These are phyloP conservation scores for Peronospora destructor DNA, from an alignment of 352 stramenopile genomes.

Conservation along the genomic window DNA sequence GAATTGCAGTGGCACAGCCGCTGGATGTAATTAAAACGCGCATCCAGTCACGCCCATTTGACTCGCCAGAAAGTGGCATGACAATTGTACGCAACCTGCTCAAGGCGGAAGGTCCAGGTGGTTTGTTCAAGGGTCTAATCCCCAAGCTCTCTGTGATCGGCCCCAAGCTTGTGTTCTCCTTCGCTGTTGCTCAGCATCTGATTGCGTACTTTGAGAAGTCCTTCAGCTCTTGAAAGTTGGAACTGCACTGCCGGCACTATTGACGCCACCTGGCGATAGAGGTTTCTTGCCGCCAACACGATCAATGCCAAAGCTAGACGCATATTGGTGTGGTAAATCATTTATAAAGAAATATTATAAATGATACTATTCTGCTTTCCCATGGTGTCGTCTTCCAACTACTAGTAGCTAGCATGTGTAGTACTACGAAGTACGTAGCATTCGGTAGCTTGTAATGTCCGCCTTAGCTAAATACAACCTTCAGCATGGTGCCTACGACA, in stretches of 20 bases:
- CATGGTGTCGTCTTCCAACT: not conserved
- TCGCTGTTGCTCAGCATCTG: slow-evolving; percentile 91
- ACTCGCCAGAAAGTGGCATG: slow-evolving; percentile 89
- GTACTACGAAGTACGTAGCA: not conserved
- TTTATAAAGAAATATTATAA: not conserved
- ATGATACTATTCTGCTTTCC: too few relatives aligned
- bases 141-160: slow-evolving; percentile 93
- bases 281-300: not conserved
- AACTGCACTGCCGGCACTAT: slow-evolving; percentile 4
- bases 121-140: slow-evolving; percentile 93
- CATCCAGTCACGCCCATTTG: slow-evolving; percentile 90
- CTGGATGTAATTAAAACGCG: slow-evolving; percentile 95
- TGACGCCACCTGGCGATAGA: slow-evolving; percentile 5
- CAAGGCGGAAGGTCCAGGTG: slow-evolving; percentile 85
- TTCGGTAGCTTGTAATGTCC: not conserved
- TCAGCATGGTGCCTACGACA: slow-evolving; percentile 15
- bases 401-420: not conserved
- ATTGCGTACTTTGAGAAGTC: slow-evolving; percentile 92
- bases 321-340: not conserved
- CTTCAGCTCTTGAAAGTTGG: slow-evolving; percentile 32
- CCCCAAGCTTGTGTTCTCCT: slow-evolving; percentile 95
- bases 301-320: not conserved
- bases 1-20: slow-evolving; percentile 80
- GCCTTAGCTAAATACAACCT: slow-evolving; percentile 12
- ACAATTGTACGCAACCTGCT: slow-evolving; percentile 90